These are phyloP conservation scores for Lachnellula subtilissima DNA, from an alignment of 2,329 filamentous ascomycete species.

Conservation along the genomic window DNA sequence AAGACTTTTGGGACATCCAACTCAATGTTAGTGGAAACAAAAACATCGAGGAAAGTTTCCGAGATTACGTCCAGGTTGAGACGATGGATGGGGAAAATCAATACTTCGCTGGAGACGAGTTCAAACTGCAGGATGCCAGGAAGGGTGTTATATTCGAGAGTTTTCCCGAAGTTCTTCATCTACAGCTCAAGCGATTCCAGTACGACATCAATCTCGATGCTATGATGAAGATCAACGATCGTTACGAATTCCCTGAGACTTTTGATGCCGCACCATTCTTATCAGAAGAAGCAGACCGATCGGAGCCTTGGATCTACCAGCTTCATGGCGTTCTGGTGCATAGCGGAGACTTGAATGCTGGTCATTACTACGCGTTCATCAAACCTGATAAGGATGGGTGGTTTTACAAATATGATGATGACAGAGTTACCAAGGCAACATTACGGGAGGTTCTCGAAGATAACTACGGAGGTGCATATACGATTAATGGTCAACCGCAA, in stretches of 20 bases:
- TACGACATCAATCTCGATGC: constrained; percentile 94
- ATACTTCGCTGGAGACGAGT: constrained; percentile 85
- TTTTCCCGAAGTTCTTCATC: constrained; percentile 88
- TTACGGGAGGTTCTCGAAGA: constrained; percentile 90
- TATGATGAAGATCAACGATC: constrained; percentile 98
- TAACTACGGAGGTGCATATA: constrained; percentile 89
- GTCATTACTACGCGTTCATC: constrained; percentile 96
- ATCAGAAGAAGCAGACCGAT: constrained; percentile 77
- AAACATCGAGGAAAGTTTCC: constrained; percentile 88
- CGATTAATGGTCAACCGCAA: constrained; percentile 41
- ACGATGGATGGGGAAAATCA: constrained; percentile 98
- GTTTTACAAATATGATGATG: constrained; percentile 97
- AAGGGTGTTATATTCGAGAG: constrained; percentile 97
- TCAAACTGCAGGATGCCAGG: constrained; percentile 91
- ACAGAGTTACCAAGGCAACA: constrained; percentile 92
- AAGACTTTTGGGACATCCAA: constrained; percentile 99
- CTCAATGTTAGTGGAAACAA: constrained; percentile 94
- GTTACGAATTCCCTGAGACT: constrained; percentile 81
- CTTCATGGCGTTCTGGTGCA: constrained; percentile 94
- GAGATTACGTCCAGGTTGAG: constrained; percentile 93
- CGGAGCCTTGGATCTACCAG: constrained; percentile 86
- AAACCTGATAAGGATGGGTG: constrained; percentile 89
- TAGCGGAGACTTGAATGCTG: constrained; percentile 92
- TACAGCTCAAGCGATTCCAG: constrained; percentile 96
- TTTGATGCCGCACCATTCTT: constrained; percentile 86